These are phyloP conservation scores for Aspergillus nomiae DNA, from an alignment of 2,329 filamentous ascomycete species.

Conservation along the genomic window DNA sequence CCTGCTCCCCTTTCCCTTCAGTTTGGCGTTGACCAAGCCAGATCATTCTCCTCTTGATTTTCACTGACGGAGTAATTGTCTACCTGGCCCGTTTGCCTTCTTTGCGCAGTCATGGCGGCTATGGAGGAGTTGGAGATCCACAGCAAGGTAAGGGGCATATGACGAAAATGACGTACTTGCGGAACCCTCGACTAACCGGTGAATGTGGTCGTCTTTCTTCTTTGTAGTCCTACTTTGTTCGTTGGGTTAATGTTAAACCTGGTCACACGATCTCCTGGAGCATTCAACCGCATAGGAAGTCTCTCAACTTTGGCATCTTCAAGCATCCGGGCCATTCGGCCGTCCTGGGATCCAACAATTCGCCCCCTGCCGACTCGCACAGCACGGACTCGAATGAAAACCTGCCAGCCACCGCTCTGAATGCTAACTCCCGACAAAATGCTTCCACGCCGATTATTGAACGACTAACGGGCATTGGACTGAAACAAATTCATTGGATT, in stretches of 20 bases:
- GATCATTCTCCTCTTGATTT: not conserved
- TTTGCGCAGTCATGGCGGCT: conserved; percentile 68
- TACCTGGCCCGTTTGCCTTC: conserved; percentile 14
- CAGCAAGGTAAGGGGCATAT: conserved; percentile 72
- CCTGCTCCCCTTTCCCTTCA: not conserved
- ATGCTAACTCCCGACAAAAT: conserved; percentile 58
- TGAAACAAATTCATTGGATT: conserved; percentile 72
- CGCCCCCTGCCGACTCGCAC: conserved; percentile 46
- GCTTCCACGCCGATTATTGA: conserved; percentile 71
- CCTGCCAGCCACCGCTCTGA: conserved; percentile 30
- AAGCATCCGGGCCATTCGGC: conserved; percentile 81
- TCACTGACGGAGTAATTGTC: not conserved
- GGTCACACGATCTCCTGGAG: conserved; percentile 97
- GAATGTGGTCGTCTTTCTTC: not conserved
- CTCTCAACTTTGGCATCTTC: conserved; percentile 96
- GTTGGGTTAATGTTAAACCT: conserved; percentile 91
- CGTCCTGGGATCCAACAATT: conserved; percentile 48
- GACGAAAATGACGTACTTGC: conserved; percentile 1
- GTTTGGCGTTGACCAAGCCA: not conserved
- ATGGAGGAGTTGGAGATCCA: conserved; percentile 98
- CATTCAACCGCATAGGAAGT: conserved; percentile 96
- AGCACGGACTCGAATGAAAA: conserved; percentile 42
- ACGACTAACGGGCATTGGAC: conserved; percentile 63
- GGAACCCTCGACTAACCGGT: conserved; percentile 23
- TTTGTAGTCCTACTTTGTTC: conserved; percentile 88